These are phyloP conservation scores for Yamadazyma buinensis DNA, from an alignment of 1,139 yeast genomes.

Conservation along the genomic window DNA sequence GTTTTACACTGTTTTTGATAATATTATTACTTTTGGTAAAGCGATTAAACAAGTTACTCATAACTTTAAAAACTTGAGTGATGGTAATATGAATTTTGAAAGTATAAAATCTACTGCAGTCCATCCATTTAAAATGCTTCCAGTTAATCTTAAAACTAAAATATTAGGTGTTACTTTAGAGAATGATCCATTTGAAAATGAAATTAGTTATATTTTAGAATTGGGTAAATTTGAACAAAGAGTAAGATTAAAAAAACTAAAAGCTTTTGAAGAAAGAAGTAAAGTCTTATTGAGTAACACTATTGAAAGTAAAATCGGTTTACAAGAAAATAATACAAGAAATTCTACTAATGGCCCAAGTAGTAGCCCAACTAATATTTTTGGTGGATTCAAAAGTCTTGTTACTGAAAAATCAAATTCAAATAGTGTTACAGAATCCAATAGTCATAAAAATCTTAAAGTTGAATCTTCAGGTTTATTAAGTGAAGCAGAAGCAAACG, in stretches of 20 bases:
- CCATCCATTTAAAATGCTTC: conserved; percentile 28
- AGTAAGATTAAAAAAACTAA: conserved; percentile 26
- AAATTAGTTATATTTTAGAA: conserved; percentile 35
- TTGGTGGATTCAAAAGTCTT: neutral
- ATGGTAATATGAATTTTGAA: conserved; percentile 35
- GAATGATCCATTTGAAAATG: conserved; percentile 42
- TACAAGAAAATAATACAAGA: neutral
- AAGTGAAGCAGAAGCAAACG: conserved; percentile 23
- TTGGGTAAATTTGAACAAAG: conserved; percentile 37
- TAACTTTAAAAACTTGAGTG: conserved; percentile 44
- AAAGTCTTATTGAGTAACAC: conserved; percentile 15
- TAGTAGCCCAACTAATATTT: neutral
- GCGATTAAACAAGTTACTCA: conserved; percentile 51
- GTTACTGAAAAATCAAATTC: too few relatives aligned
- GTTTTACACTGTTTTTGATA: conserved; percentile 65
- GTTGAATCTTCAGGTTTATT: conserved; percentile 1
- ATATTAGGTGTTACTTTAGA: conserved; percentile 37
- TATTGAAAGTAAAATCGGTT: conserved; percentile 17
- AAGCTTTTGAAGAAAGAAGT: conserved; percentile 28
- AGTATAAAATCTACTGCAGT: conserved; percentile 32
- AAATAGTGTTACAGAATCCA: neutral
- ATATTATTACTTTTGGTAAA: conserved; percentile 57
- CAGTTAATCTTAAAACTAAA: conserved; percentile 26
- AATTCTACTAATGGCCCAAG: neutral
- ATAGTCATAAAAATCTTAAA: conserved; percentile 2